Percentiles rank a stretch among this genome's conserved stretches.
Conservation (phyloP, 768 basidiomycete genomes). For the Tylopilus sp. region DNA sequence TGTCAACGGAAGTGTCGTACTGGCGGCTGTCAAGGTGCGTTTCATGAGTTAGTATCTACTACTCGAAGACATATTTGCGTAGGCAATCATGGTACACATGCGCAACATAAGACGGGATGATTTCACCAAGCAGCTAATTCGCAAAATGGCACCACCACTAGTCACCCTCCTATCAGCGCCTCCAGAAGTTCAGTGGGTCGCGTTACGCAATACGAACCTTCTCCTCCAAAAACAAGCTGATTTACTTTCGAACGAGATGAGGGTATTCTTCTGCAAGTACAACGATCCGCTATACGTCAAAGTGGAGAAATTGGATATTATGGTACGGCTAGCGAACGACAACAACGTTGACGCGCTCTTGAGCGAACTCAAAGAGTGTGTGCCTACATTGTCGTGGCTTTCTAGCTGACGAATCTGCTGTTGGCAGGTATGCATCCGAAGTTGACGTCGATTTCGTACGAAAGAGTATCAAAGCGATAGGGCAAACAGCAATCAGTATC, state of each 20-base stretch:
- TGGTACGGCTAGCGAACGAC: slow-evolving; percentile 90
- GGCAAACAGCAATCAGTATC: slow-evolving; percentile 94
- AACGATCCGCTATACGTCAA: slow-evolving; percentile 99
- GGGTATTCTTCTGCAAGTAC: slow-evolving; percentile 99
- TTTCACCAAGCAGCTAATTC: slow-evolving; percentile 76
- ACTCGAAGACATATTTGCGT: neutral
- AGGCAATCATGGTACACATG: slow-evolving; percentile 99
- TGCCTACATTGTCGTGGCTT: slow-evolving; percentile 8
- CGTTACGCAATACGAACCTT: slow-evolving; percentile 93
- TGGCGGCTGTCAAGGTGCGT: slow-evolving; percentile 90
- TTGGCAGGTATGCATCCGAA: slow-evolving; percentile 84
- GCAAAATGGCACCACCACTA: slow-evolving; percentile 96
- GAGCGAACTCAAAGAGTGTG: slow-evolving; percentile 94
- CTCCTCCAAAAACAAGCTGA: slow-evolving; percentile 91
- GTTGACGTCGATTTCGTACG: slow-evolving; percentile 98
- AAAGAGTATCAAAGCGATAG: slow-evolving; percentile 91
- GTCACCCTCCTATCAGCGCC: slow-evolving; percentile 96
- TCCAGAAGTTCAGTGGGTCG: slow-evolving; percentile 98
- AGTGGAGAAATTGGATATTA: slow-evolving; percentile 97
- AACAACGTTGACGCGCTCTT: slow-evolving; percentile 92
- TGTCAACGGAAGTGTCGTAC: slow-evolving; percentile 90
- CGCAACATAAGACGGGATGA: slow-evolving; percentile 78
- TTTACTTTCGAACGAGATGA: slow-evolving; percentile 91
- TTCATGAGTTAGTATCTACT: neutral
- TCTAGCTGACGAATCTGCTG: neutral